Percentiles rank a stretch among this genome's conserved stretches.
Evolutionary conservation across 164 flowering plant genomes (phyloP).

Genomic region (Nelumbo lutea): DNA sequence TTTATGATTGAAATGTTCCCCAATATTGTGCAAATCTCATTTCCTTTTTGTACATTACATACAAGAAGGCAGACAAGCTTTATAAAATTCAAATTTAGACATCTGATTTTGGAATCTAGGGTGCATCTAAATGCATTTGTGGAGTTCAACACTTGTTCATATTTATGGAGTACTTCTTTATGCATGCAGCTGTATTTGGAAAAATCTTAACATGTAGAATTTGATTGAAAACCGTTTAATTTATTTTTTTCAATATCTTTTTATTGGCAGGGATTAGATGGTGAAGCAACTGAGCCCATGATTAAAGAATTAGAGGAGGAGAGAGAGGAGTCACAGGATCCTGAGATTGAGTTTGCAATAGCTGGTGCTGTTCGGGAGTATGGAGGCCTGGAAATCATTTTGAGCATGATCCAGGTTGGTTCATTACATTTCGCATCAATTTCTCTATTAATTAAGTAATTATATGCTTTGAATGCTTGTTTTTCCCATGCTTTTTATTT

Average conservation of each 20-base stretch:
- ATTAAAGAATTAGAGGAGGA: slow-evolving; percentile 97
- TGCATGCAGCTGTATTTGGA: neutral
- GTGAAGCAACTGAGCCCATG: slow-evolving; percentile 99
- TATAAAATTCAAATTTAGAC: no score
- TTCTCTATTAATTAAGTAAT: neutral
- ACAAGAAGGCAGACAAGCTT: no score
- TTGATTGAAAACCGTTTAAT: neutral
- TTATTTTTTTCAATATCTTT: neutral
- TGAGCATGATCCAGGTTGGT: slow-evolving; percentile 90
- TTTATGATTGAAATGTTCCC: no score
- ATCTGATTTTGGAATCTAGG: no score
- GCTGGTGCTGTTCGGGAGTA: slow-evolving; percentile 93
- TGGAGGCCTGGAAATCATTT: slow-evolving; percentile 85
- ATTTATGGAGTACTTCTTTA: neutral
- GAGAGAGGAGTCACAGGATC: slow-evolving; percentile 96
- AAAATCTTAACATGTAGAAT: neutral
- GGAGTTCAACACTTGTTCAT: neutral
- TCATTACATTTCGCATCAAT: neutral
- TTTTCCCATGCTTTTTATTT: neutral
- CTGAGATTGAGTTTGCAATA: slow-evolving; percentile 98
- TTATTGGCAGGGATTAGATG: slow-evolving; percentile 82
- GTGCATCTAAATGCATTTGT: no score
- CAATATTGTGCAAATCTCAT: no score
- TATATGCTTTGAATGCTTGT: neutral
- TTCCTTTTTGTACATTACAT: no score